Evolutionary conservation across 495 filamentous ascomycete species (phyloP).

Genomic region (Pyrenopolyporus hunteri): DNA sequence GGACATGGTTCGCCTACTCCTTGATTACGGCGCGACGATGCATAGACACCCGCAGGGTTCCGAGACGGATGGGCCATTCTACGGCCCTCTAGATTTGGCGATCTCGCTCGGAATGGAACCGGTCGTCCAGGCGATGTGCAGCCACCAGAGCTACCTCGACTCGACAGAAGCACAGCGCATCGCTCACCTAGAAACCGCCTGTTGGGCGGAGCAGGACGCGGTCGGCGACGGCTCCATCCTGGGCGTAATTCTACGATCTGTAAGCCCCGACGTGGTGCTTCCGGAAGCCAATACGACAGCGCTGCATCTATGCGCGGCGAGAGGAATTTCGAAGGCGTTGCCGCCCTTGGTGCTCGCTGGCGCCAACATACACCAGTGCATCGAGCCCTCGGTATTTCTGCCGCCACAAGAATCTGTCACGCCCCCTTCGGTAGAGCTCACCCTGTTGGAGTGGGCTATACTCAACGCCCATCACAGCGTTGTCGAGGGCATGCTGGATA

Average conservation of each 20-base stretch:
- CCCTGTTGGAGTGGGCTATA: conserved; percentile 32
- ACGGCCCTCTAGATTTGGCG: conserved; percentile 17
- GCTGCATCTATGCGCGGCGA: background rate
- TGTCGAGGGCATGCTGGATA: background rate
- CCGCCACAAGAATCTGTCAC: background rate
- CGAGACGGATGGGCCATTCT: background rate
- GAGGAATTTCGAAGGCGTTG: background rate
- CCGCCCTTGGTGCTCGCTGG: background rate
- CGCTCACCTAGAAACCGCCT: conserved; percentile 12
- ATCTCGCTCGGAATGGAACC: conserved; percentile 9
- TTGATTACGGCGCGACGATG: conserved; percentile 26
- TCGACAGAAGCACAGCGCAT: conserved; percentile 14
- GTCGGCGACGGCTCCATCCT: background rate
- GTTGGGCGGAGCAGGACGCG: background rate
- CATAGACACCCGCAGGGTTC: conserved; percentile 1
- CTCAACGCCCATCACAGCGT: background rate
- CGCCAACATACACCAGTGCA: conserved; percentile 7
- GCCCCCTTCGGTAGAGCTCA: conserved; percentile 12
- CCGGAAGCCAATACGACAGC: background rate
- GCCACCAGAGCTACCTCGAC: background rate
- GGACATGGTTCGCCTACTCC: background rate
- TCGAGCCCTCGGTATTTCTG: background rate
- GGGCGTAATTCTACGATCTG: background rate
- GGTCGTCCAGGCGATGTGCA: background rate
- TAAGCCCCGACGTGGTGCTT: conserved; percentile 1